phyloP scores from a whole-genome alignment of 441 rosid genomes.

The Omphalea diandra region DNA sequence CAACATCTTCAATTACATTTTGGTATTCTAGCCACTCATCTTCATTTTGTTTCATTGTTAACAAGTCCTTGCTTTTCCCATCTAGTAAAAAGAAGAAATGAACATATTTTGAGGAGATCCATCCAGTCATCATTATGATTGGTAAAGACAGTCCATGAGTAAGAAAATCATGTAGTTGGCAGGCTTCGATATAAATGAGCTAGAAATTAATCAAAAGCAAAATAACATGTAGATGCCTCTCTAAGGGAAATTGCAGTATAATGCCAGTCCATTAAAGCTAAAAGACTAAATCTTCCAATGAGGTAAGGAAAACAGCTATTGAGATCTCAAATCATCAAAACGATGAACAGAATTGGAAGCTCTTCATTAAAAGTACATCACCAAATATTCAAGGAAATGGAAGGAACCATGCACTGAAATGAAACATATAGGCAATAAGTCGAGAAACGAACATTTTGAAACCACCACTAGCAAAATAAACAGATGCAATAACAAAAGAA shows the following conservation, averaged over 20 bases:
- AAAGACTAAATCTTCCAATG: not conserved
- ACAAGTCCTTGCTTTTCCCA: conserved; percentile 86
- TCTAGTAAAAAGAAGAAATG: conserved; percentile 40
- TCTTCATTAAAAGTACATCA: not conserved
- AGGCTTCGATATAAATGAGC: not conserved
- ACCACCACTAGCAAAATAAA: not conserved
- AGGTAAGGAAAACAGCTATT: not conserved
- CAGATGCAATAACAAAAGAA: not conserved
- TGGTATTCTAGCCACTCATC: conserved; percentile 79
- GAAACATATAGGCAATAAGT: too few relatives aligned
- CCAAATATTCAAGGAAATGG: too few relatives aligned
- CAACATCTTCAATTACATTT: conserved; percentile 68
- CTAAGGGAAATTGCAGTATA: not conserved
- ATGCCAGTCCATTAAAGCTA: not conserved
- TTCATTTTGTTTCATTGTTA: conserved; percentile 82
- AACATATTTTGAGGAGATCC: not conserved
- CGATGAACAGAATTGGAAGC: not conserved
- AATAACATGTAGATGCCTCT: not conserved
- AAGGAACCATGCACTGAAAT: too few relatives aligned
- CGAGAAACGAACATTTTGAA: not conserved
- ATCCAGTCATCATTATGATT: not conserved
- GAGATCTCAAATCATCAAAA: not conserved
- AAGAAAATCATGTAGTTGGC: not conserved
- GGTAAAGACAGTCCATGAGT: not conserved
- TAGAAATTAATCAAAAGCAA: not conserved